These are phyloP conservation scores for Rhizophora apiculata DNA, from an alignment of 345 rosid species.

Conservation along the genomic window DNA sequence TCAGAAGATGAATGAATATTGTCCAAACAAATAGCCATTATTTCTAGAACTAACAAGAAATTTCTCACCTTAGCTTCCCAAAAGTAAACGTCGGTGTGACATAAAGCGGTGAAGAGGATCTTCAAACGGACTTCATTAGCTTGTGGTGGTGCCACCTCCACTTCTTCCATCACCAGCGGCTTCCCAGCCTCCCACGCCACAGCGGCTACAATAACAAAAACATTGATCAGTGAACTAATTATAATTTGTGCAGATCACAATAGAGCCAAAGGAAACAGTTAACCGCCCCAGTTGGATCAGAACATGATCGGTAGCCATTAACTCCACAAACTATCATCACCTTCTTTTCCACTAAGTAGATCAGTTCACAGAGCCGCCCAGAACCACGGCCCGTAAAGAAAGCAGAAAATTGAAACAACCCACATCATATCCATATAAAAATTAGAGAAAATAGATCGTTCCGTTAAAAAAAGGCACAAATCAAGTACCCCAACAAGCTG, in stretches of 20 bases:
- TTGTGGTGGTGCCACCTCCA: conserved; percentile 91
- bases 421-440: too few relatives aligned
- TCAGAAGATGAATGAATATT: too few relatives aligned
- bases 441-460: too few relatives aligned
- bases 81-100: conserved; percentile 92
- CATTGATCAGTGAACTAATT: not conserved
- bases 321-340: too few relatives aligned
- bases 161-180: conserved; percentile 77
- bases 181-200: conserved; percentile 94
- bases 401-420: too few relatives aligned
- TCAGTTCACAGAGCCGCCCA: too few relatives aligned
- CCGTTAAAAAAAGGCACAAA: too few relatives aligned
- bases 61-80: conserved; percentile 85
- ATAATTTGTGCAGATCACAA: conserved; percentile 1
- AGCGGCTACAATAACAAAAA: conserved; percentile 48
- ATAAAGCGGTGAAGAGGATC: conserved; percentile 73
- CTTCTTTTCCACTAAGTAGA: too few relatives aligned
- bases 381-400: too few relatives aligned
- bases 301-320: too few relatives aligned
- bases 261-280: not conserved
- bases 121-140: conserved; percentile 73
- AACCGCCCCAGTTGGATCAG: not conserved
- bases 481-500: too few relatives aligned
- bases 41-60: not conserved
- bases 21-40: too few relatives aligned